These are phyloP conservation scores for Cercospora berteroae DNA, from an alignment of 2,329 filamentous ascomycete species.

Conservation along the genomic window DNA sequence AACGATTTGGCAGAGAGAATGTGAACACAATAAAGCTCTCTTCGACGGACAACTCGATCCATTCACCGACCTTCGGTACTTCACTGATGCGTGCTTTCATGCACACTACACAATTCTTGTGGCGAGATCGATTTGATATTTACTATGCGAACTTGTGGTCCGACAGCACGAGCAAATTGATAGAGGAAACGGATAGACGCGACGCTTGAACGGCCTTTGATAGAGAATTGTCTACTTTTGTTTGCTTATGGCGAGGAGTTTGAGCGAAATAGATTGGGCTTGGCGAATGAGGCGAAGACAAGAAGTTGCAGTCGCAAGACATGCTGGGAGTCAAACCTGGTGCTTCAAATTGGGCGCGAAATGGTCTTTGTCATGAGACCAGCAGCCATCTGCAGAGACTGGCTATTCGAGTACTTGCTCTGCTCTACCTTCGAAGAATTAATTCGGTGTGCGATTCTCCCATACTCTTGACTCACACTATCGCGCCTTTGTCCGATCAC, in stretches of 20 bases:
- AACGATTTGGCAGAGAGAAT: conserved; percentile 35
- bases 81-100: background rate
- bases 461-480: background rate
- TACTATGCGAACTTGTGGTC: conserved; percentile 1
- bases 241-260: conserved; percentile 29
- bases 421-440: conserved; percentile 1
- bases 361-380: conserved; percentile 18
- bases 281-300: conserved; percentile 23
- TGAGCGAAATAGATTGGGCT: conserved; percentile 31
- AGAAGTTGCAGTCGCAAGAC: conserved; percentile 28
- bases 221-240: conserved; percentile 8
- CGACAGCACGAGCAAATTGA: conserved; percentile 11
- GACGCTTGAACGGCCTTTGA: conserved; percentile 1
- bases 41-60: background rate
- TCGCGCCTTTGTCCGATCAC: background rate
- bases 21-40: conserved; percentile 1
- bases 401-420: conserved; percentile 5
- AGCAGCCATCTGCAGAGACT: conserved; percentile 14
- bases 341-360: conserved; percentile 8
- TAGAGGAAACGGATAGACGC: conserved; percentile 1
- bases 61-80: background rate
- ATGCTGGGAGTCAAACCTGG: conserved; percentile 14
- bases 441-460: background rate
- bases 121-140: background rate
- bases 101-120: conserved; percentile 4